Percentiles rank a stretch among this genome's conserved stretches.
Evolutionary conservation across 345 rosid species (phyloP).

Genomic region (Stellera chamaejasme): DNA sequence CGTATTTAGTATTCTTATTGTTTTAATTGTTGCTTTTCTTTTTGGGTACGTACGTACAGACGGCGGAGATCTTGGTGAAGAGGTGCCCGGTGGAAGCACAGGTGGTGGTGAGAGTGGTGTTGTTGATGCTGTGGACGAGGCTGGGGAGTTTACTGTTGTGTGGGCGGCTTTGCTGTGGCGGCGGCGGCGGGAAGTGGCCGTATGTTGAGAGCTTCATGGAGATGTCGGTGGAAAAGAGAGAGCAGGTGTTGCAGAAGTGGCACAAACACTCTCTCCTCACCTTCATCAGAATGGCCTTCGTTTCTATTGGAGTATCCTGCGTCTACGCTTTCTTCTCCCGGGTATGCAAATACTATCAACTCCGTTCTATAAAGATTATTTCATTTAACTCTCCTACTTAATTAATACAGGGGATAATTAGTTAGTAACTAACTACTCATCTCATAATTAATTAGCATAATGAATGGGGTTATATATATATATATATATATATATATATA

Average conservation of each 20-base stretch:
- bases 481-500: too few relatives aligned
- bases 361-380: too few relatives aligned
- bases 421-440: too few relatives aligned
- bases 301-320: constrained; percentile 30
- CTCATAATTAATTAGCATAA: too few relatives aligned
- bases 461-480: too few relatives aligned
- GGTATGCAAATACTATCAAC: constrained; percentile 24
- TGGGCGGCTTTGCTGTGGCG: constrained; percentile 38
- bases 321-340: constrained; percentile 42
- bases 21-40: too few relatives aligned
- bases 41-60: too few relatives aligned
- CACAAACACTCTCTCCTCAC: constrained; percentile 32
- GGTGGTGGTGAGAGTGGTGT: constrained; percentile 31
- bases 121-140: constrained; percentile 47
- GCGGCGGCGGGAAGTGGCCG: constrained; percentile 32
- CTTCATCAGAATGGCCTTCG: constrained; percentile 41
- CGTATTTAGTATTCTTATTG: background rate
- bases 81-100: constrained; percentile 21
- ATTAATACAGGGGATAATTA: too few relatives aligned
- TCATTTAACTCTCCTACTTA: too few relatives aligned
- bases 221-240: constrained; percentile 48
- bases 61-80: constrained; percentile 27
- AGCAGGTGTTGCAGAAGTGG: constrained; percentile 48
- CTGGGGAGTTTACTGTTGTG: constrained; percentile 64
- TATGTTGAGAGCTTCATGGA: constrained; percentile 34